These are phyloP conservation scores for Nicotiana otophora DNA, from an alignment of 257 asterid genomes.

Conservation along the genomic window DNA sequence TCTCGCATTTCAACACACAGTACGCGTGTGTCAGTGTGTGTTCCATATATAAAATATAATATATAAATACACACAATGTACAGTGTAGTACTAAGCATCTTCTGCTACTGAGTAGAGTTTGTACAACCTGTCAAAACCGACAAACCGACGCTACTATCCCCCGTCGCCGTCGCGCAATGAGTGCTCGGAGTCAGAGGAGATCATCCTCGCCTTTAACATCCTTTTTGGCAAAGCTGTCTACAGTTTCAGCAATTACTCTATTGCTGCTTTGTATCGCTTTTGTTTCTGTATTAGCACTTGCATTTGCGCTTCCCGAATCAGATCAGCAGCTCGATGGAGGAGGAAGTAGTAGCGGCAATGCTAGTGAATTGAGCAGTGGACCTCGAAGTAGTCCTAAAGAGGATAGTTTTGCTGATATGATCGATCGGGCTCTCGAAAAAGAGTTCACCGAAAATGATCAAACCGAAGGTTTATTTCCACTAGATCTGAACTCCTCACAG, in stretches of 20 bases:
- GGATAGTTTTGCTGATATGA: slow-evolving; percentile 89
- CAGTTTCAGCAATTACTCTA: slow-evolving; percentile 9
- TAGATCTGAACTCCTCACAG: slow-evolving; percentile 32
- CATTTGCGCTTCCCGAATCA: slow-evolving; percentile 29
- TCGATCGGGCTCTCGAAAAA: slow-evolving; percentile 91
- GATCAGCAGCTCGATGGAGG: slow-evolving; percentile 28
- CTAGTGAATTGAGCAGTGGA: slow-evolving; percentile 28
- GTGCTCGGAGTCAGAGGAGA: slow-evolving; percentile 24
- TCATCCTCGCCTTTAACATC: slow-evolving; percentile 23
- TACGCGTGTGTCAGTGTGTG: not conserved
- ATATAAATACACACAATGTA: not conserved
- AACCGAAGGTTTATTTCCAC: slow-evolving; percentile 51
- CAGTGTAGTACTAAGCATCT: not conserved
- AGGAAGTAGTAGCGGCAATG: slow-evolving; percentile 27
- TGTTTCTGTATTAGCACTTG: slow-evolving; percentile 21
- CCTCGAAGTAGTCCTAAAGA: slow-evolving; percentile 49
- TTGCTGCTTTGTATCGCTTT: slow-evolving; percentile 20
- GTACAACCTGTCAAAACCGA: slow-evolving; percentile 31
- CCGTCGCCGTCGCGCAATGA: slow-evolving; percentile 56
- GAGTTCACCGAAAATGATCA: slow-evolving; percentile 91
- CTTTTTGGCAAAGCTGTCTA: slow-evolving; percentile 14
- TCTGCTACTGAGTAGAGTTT: not conserved
- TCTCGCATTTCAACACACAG: not conserved
- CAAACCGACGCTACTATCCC: slow-evolving; percentile 31
- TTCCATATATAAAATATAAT: not conserved